Conservation (phyloP, 768 basidiomycete species). For the Pleurotus tuber-regium region DNA sequence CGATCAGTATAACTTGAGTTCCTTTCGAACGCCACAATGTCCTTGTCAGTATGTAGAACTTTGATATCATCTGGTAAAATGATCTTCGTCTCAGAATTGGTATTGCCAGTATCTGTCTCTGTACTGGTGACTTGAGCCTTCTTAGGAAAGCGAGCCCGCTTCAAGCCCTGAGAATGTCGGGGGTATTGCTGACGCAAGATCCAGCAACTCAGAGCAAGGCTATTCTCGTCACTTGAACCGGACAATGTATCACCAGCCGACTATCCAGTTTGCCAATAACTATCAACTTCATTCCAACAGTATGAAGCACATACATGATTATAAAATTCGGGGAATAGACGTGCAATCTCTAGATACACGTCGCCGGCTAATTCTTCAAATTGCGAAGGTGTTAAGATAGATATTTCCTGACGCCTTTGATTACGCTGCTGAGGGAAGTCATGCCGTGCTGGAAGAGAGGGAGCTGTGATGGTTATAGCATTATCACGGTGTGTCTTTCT, state of each 20-base stretch:
- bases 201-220: slow-evolving; percentile 5
- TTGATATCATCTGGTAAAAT: too few species aligned
- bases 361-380: slow-evolving; percentile 52
- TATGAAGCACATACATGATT: slow-evolving; percentile 18
- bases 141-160: neutral
- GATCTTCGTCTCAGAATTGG: too few species aligned
- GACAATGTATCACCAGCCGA: too few species aligned
- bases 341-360: slow-evolving; percentile 67
- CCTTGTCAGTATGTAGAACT: too few species aligned
- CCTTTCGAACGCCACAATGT: too few species aligned
- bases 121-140: neutral
- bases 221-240: neutral
- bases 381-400: neutral
- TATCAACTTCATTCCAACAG: too few species aligned
- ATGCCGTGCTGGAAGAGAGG: neutral
- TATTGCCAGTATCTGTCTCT: too few species aligned
- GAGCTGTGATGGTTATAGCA: neutral
- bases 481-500: neutral
- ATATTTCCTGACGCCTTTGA: slow-evolving; percentile 29
- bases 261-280: too few species aligned
- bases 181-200: neutral
- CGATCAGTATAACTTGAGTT: too few species aligned
- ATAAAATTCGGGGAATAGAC: slow-evolving; percentile 74
- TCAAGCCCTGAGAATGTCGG: neutral
- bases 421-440: slow-evolving; percentile 81